These are phyloP conservation scores for Candida railenensis DNA, from an alignment of 805 yeast species.

Conservation along the genomic window DNA sequence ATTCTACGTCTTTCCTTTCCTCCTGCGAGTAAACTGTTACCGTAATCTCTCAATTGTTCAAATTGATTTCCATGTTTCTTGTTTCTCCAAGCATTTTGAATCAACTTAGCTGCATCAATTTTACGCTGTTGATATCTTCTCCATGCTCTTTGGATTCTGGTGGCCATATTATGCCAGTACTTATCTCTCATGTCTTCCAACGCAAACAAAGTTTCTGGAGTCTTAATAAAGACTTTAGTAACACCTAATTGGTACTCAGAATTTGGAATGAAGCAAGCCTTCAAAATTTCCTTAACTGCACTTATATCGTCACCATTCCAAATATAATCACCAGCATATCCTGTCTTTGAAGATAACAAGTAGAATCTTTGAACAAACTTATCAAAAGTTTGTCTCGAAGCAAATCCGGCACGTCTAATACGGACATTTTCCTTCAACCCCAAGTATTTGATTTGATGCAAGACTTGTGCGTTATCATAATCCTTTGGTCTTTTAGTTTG, in stretches of 20 bases:
- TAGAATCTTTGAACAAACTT: constrained; percentile 95
- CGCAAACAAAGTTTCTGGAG: constrained; percentile 95
- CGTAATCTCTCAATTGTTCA: constrained; percentile 83
- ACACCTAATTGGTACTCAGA: constrained; percentile 90
- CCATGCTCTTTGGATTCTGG: constrained; percentile 96
- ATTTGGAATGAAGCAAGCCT: constrained; percentile 63
- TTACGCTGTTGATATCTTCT: constrained; percentile 77
- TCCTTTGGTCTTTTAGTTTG: constrained; percentile 89
- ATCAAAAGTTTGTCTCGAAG: constrained; percentile 94
- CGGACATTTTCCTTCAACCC: constrained; percentile 97
- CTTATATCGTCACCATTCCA: constrained; percentile 56
- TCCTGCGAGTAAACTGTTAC: constrained; percentile 65
- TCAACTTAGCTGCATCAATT: constrained; percentile 79
- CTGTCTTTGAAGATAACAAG: constrained; percentile 80
- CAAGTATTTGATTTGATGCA: constrained; percentile 93
- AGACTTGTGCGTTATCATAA: constrained; percentile 82
- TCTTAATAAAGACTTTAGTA: constrained; percentile 89
- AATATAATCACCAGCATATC: constrained; percentile 80
- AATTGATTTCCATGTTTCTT: constrained; percentile 77
- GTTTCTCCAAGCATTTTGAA: constrained; percentile 82
- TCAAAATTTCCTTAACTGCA: constrained; percentile 51
- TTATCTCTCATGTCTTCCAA: constrained; percentile 94
- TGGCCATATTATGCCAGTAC: constrained; percentile 98
- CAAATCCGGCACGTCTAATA: constrained; percentile 97
- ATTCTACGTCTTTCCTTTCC: constrained; percentile 87